A percentile compares a stretch with the other conserved stretches of the same genome.
Evolutionary conservation across 306 rosid genomes (phyloP).

Genomic region (Delonix regia): DNA sequence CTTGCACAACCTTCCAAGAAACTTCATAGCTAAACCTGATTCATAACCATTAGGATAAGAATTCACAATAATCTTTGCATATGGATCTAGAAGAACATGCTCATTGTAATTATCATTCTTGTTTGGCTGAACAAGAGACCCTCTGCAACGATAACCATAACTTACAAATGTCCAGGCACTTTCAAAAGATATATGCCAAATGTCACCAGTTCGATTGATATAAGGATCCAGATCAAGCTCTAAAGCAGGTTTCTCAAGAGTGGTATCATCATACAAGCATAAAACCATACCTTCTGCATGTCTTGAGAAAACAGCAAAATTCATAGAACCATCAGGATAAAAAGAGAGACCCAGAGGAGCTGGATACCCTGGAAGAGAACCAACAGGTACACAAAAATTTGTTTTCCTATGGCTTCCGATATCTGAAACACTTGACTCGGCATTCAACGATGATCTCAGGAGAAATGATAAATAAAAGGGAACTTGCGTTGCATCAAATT

Average conservation of each 20-base stretch:
- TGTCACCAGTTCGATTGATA: conserved; percentile 80
- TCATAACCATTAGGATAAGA: conserved; percentile 44
- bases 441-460: conserved; percentile 43
- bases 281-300: conserved; percentile 71
- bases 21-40: conserved; percentile 36
- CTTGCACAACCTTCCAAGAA: conserved; percentile 62
- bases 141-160: conserved; percentile 73
- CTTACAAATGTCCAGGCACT: conserved; percentile 57
- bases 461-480: conserved; percentile 84
- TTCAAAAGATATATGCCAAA: conserved; percentile 86
- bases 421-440: conserved; percentile 45
- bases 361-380: conserved; percentile 63
- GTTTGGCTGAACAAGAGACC: conserved; percentile 33
- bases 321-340: conserved; percentile 64
- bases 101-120: conserved; percentile 32
- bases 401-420: conserved; percentile 75
- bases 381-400: conserved; percentile 81
- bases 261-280: conserved; percentile 67
- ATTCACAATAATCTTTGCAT: conserved; percentile 69
- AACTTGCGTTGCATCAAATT: conserved; percentile 60
- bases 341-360: conserved; percentile 74
- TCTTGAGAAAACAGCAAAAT: conserved; percentile 77
- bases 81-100: conserved; percentile 71
- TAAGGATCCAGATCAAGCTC: conserved; percentile 93
- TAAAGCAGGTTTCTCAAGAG: conserved; percentile 65